Evolutionary conservation across 2,329 filamentous ascomycete genomes (phyloP).

Genomic region (Nigrospora sphaerica): DNA sequence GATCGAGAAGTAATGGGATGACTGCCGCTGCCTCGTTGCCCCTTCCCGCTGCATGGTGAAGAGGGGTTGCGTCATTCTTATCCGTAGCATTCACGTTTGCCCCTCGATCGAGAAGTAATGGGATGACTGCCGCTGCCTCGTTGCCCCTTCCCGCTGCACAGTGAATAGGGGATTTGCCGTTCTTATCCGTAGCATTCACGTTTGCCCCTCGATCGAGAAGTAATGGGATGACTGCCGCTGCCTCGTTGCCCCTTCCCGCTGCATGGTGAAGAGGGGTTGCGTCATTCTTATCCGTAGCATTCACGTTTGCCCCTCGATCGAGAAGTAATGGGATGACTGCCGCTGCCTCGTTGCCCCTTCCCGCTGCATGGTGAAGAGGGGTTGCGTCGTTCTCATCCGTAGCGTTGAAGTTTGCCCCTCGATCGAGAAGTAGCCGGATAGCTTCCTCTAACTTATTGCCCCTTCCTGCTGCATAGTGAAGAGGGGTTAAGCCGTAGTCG

Average conservation of each 20-base stretch:
- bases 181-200: too few species aligned
- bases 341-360: not conserved
- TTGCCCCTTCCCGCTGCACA: not conserved
- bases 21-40: slow-evolving; percentile 3
- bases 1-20: slow-evolving; percentile 3
- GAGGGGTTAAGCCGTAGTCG: not conserved
- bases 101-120: not conserved
- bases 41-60: slow-evolving; percentile 4
- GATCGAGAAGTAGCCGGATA: not conserved
- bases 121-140: not conserved
- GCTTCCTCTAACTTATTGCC: not conserved
- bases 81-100: not conserved
- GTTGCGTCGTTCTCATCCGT: not conserved
- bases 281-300: not conserved
- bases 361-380: not conserved
- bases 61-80: not conserved
- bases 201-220: not conserved
- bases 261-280: not conserved
- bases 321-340: not conserved
- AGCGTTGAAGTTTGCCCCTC: not conserved
- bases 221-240: too few species aligned
- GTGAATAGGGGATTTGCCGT: not conserved
- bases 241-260: not conserved
- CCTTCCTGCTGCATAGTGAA: not conserved
- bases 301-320: not conserved